A percentile compares a stretch with the other conserved stretches of the same genome.
phyloP scores from a whole-genome alignment of 1,284 basidiomycete species.

The Irpex sp. region DNA sequence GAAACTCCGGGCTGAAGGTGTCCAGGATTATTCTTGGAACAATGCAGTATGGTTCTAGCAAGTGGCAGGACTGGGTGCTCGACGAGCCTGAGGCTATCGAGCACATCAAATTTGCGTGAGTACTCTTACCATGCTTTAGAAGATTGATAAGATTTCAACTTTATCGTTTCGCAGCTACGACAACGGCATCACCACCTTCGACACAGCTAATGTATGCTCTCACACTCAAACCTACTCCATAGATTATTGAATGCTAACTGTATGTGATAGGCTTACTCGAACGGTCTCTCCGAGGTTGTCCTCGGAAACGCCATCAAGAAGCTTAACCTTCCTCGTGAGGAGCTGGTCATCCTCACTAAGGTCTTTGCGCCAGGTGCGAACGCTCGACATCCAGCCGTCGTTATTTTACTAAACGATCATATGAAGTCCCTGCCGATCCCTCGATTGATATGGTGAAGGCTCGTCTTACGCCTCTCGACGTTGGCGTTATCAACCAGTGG shows the following conservation, averaged over 20 bases:
- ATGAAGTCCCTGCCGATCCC: constrained; percentile 29
- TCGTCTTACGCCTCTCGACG: constrained; percentile 18
- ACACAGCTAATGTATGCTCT: constrained; percentile 40
- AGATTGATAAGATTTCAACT: background rate
- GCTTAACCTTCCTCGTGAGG: constrained; percentile 49
- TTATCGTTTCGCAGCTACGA: constrained; percentile 7
- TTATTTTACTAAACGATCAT: background rate
- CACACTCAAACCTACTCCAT: constrained; percentile 6
- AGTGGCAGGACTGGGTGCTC: constrained; percentile 36
- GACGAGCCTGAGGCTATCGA: constrained; percentile 35
- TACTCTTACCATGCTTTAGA: constrained; percentile 1
- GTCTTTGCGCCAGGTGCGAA: constrained; percentile 17
- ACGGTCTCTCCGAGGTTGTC: constrained; percentile 49
- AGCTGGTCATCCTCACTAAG: constrained; percentile 57
- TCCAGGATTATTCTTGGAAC: constrained; percentile 40
- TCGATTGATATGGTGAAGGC: constrained; percentile 30
- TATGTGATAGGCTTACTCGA: constrained; percentile 25
- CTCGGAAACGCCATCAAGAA: constrained; percentile 59
- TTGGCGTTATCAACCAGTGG: constrained; percentile 35
- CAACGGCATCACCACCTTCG: constrained; percentile 47
- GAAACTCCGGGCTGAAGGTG: constrained; percentile 43
- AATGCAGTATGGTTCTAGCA: constrained; percentile 39
- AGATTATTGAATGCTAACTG: background rate
- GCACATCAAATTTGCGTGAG: constrained; percentile 36
- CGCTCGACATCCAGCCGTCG: background rate